phyloP scores from a whole-genome alignment of 108 stramenopile species.

The Nitzschia sp. region DNA sequence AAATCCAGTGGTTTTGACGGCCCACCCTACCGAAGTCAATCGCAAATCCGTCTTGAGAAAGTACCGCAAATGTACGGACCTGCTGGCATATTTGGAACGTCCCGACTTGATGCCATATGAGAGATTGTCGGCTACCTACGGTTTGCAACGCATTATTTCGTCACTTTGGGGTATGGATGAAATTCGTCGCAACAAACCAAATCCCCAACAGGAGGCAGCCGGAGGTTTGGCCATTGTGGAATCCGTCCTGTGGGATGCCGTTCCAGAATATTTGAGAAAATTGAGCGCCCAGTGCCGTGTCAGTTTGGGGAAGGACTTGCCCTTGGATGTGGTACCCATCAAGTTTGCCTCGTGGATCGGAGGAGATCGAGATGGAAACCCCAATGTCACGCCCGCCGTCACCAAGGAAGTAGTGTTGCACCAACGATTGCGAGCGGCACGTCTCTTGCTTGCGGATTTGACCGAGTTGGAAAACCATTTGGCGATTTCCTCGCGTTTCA shows the following conservation, averaged over 20 bases:
- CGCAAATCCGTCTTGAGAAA: constrained; percentile 42
- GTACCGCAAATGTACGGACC: constrained; percentile 66
- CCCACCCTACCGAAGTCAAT: constrained; percentile 93
- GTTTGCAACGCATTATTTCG: constrained; percentile 72
- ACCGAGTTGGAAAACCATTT: constrained; percentile 57
- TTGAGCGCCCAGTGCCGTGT: constrained; percentile 83
- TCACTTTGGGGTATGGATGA: constrained; percentile 89
- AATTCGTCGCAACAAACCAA: constrained; percentile 91
- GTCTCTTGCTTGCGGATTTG: constrained; percentile 80
- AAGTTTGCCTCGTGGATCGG: constrained; percentile 96
- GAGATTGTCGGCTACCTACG: constrained; percentile 51
- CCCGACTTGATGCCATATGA: constrained; percentile 77
- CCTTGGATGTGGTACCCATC: constrained; percentile 86
- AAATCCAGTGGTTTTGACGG: constrained; percentile 84
- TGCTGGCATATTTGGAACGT: constrained; percentile 63
- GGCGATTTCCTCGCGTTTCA: constrained; percentile 77
- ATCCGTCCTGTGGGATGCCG: constrained; percentile 95
- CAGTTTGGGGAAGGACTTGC: constrained; percentile 75
- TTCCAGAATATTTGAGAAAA: constrained; percentile 92
- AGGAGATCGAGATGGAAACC: constrained; percentile 93
- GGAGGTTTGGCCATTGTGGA: constrained; percentile 93
- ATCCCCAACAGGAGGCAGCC: constrained; percentile 91
- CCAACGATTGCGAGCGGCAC: constrained; percentile 85
- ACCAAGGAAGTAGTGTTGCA: constrained; percentile 85
- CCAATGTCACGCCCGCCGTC: constrained; percentile 92